Evolutionary conservation across 768 basidiomycete genomes (phyloP), one percentile per base, ranked within the genome.

Genomic region (Kwoniella europaea): DNA sequence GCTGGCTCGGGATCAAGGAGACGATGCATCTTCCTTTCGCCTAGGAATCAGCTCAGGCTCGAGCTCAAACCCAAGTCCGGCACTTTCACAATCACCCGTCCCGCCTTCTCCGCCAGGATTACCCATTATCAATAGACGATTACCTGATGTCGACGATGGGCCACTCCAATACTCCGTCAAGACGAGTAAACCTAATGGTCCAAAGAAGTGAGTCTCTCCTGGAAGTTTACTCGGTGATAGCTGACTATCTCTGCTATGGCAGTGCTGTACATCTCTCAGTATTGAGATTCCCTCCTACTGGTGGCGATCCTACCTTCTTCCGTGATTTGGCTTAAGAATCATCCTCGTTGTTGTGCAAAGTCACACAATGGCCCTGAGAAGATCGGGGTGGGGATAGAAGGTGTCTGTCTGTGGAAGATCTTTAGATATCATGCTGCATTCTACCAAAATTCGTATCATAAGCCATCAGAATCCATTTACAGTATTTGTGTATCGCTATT

Each of bases 241-340:
- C 63, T 64, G 63, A 64, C 20, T 2, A 15, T 42, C 9, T 50
- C 13, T 22, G 2, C 18, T 16, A 20, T 10, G 15, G 55, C 20
- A 65, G 65, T 24, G 65, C 65, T 6, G 65, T 65, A 4, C 65
- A 65, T 20, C 65, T 65, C 6, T 56, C 65, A 13, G 65, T 65
- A 7, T 55, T 65, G 16, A 54, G 65, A 18, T 65, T 56, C 41
- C 55, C 54, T 12, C 52, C 63, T 54, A 54, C 50, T 15, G 63
- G 63, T 53, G 63, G 63, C 6, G 63, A 64, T 20, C 63, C 63
- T 18, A 64, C 63, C 15, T 64, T 64, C 15, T 54, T 64, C 46
- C 50, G 63, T 10, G 63, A 64, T 54, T 43, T 60, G 10, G 59
- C 29, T 12, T 60, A 43, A 43, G 6, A 35, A 35, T 35, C 35